Conservation (phyloP, 2,329 filamentous ascomycete genomes). For the Leptographium lundbergii region DNA sequence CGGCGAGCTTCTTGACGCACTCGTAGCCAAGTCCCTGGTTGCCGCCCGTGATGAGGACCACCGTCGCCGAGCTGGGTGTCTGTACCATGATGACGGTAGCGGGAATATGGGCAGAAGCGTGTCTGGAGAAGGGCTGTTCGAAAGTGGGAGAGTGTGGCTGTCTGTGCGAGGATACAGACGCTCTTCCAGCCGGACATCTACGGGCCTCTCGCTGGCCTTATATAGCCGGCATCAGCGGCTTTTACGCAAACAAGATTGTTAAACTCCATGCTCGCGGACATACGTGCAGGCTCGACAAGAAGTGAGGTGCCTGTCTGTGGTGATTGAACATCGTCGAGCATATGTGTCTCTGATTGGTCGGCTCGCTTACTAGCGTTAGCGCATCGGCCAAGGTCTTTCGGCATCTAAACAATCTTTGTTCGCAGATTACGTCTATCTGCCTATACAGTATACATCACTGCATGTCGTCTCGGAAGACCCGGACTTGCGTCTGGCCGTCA, state of each 20-base stretch:
- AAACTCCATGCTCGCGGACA: background rate
- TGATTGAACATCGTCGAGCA: background rate
- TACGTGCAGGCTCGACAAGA: background rate
- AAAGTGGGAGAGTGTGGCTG: too few species aligned
- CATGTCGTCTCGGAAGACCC: slow-evolving; percentile 34
- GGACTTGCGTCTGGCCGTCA: slow-evolving; percentile 41
- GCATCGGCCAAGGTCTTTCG: background rate
- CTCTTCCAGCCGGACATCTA: background rate
- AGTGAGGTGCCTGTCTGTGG: too few species aligned
- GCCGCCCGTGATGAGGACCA: background rate
- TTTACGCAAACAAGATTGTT: background rate
- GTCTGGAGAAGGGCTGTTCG: too few species aligned
- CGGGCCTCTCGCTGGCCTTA: background rate
- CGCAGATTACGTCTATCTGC: background rate
- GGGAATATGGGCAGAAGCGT: too few species aligned
- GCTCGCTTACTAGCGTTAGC: background rate
- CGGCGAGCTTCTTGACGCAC: background rate
- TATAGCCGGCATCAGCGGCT: background rate
- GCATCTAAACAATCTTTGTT: too few species aligned
- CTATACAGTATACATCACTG: background rate
- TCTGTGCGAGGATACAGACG: too few species aligned
- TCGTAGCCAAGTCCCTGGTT: background rate
- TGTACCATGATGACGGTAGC: background rate
- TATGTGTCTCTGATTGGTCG: background rate
- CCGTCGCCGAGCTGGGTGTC: background rate